Evolutionary conservation across 768 basidiomycete species (phyloP), one percentile per base, ranked within the genome.

Genomic region (Rhizopogon vinicolor): DNA sequence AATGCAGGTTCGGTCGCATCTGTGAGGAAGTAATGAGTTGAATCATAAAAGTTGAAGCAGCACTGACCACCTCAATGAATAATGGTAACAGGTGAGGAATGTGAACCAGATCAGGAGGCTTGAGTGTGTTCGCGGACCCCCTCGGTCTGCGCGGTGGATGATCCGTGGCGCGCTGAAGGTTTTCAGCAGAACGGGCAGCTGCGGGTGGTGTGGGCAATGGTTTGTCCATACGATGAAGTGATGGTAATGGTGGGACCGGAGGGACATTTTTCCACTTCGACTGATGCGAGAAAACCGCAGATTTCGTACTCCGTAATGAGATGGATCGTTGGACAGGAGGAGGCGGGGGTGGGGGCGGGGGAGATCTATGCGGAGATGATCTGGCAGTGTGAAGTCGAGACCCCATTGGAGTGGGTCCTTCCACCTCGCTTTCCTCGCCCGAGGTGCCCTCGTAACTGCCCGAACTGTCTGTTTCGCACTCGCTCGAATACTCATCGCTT

Each of bases 11-110:
- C 14, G 74, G 74, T 42, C 70, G 68, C 65, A 75, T 69, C 75
- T 76, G 48, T 43, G 31, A n/a, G 19, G 35, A 43, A 64, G 16
- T 33, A 57, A 45, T 45, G 22, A 31, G 28, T 22, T 44, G 33
- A 1, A 6, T 29, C 22, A 22, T 18, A 41, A 35, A 18, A 5
- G 12, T 13, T 12, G 35, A 12, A 8, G 46, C 7, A 13, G 1
- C 58, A 72, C 85, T 65, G 58, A 97, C 94, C 81, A 98, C 85
- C 74, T 98, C 97, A 43, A 88, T 81, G 68, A 98, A 98, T 28
- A 98, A 62, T 2, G 96, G 93, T 39, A 97, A 74, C 19, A 99
- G 68, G 57, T 84, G 78, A n/a, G 91, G 88, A 51, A 98, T 82
- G 63, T 87, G 80, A 45, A 76, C 72, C 45, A 98, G 74, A 51